Evolutionary conservation across 2,329 filamentous ascomycete genomes (phyloP).

Genomic region (Fusarium sp.): DNA sequence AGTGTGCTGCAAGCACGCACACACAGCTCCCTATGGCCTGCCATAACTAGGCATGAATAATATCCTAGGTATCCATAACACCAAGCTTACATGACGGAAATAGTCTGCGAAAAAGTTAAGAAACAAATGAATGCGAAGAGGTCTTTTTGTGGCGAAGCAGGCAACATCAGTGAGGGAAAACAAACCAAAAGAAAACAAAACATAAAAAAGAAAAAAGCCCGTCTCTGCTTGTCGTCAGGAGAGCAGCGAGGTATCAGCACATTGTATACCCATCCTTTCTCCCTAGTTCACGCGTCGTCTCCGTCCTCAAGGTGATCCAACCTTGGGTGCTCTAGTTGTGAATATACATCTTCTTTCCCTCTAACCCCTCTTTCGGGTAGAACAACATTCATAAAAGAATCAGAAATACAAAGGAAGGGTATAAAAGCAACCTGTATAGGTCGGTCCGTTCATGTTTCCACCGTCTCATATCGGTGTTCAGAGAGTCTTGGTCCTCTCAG

Average conservation of each 20-base stretch:
- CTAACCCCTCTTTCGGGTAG: background rate
- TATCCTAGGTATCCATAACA: constrained; percentile 50
- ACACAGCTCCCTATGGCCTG: constrained; percentile 18
- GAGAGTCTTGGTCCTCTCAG: constrained; percentile 7
- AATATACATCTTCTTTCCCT: constrained; percentile 10
- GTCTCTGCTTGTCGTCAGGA: constrained; percentile 8
- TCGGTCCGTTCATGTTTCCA: constrained; percentile 12
- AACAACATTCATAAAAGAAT: constrained; percentile 10
- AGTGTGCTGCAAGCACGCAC: constrained; percentile 14
- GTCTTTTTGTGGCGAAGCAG: background rate
- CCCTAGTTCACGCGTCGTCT: background rate
- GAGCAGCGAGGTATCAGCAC: constrained; percentile 39
- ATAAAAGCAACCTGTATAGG: background rate
- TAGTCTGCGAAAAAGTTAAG: constrained; percentile 15
- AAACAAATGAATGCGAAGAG: constrained; percentile 11
- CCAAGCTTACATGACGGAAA: constrained; percentile 43
- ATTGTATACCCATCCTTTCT: constrained; percentile 23
- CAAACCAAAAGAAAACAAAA: background rate
- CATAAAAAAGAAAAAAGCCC: constrained; percentile 12
- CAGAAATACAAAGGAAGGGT: constrained; percentile 16
- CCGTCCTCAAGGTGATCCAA: constrained; percentile 20
- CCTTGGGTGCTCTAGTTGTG: constrained; percentile 19
- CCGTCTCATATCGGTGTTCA: constrained; percentile 12
- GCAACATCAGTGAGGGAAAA: constrained; percentile 1
- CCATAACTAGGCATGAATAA: constrained; percentile 30